phyloP scores from a whole-genome alignment of 352 stramenopile species.

The Globisporangium echinulatum region DNA sequence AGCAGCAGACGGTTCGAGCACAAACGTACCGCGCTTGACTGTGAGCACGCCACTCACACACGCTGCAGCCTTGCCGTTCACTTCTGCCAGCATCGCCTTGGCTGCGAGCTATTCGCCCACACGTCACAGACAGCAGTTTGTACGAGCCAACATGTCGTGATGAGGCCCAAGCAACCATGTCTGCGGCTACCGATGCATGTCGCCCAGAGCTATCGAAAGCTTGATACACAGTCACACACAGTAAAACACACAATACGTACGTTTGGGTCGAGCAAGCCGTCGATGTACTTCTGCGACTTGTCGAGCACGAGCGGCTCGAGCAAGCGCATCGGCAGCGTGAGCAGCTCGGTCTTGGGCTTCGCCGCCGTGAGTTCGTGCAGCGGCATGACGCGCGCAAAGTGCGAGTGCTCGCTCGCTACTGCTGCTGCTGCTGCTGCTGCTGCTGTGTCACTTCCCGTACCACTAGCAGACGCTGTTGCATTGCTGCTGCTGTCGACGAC shows the following conservation, averaged over 20 bases:
- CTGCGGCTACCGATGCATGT: too few species aligned
- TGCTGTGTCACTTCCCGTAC: not conserved
- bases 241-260: slow-evolving; percentile 16
- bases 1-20: slow-evolving; percentile 29
- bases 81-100: slow-evolving; percentile 50
- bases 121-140: too few species aligned
- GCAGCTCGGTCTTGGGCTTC: slow-evolving; percentile 64
- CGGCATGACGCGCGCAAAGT: slow-evolving; percentile 67
- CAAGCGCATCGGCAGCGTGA: slow-evolving; percentile 62
- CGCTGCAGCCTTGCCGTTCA: slow-evolving; percentile 62
- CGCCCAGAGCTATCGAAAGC: too few species aligned
- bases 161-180: too few species aligned
- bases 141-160: too few species aligned
- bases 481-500: slow-evolving; percentile 10
- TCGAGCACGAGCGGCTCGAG: slow-evolving; percentile 69
- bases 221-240: not conserved
- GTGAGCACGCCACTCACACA: slow-evolving; percentile 51
- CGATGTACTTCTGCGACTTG: slow-evolving; percentile 79
- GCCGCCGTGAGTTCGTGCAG: slow-evolving; percentile 63
- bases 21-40: slow-evolving; percentile 52
- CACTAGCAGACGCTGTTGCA: not conserved
- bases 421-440: not conserved
- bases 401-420: slow-evolving; percentile 30
- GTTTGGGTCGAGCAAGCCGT: slow-evolving; percentile 65
- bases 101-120: slow-evolving; percentile 34